Evolutionary conservation across 768 basidiomycete genomes (phyloP).

Genomic region (Lyophyllum semitale): DNA sequence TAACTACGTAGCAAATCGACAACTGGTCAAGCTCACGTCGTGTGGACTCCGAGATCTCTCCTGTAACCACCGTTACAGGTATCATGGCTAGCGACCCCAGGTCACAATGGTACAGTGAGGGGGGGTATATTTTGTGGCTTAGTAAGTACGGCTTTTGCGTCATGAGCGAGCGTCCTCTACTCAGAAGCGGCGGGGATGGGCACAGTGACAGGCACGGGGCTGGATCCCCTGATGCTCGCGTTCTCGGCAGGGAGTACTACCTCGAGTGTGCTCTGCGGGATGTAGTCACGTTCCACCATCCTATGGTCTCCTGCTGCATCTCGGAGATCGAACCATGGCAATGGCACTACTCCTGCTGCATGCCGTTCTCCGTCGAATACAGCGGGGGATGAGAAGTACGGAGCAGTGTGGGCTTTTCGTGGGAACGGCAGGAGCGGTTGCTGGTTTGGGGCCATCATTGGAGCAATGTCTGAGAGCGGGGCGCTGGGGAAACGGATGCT

Average conservation of each 20-base stretch:
- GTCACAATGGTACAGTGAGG: conserved; percentile 9
- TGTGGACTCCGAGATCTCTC: too few relatives aligned
- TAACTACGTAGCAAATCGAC: too few relatives aligned
- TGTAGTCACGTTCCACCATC: conserved; percentile 11
- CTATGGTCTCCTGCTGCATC: conserved; percentile 4
- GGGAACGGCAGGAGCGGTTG: conserved; percentile 19
- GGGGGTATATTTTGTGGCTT: conserved; percentile 3
- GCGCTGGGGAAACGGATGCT: conserved; percentile 77
- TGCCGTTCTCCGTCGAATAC: background rate
- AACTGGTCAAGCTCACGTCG: too few relatives aligned
- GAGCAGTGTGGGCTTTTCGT: conserved; percentile 18
- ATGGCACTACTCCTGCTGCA: conserved; percentile 16
- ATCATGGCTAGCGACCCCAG: conserved; percentile 23
- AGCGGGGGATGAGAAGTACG: conserved; percentile 17
- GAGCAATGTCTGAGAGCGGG: conserved; percentile 69
- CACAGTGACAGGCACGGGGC: conserved; percentile 4
- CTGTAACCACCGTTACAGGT: too few relatives aligned
- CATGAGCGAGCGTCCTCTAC: background rate
- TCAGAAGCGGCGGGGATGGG: background rate
- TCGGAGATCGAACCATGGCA: conserved; percentile 12
- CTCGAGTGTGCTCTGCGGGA: conserved; percentile 4
- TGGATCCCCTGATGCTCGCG: background rate
- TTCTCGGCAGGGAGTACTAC: conserved; percentile 2
- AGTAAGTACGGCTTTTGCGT: background rate
- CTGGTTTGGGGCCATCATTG: conserved; percentile 26